These are phyloP conservation scores for Zygosaccharomyces sapae DNA, from an alignment of 1,139 yeast genomes.

Conservation along the genomic window DNA sequence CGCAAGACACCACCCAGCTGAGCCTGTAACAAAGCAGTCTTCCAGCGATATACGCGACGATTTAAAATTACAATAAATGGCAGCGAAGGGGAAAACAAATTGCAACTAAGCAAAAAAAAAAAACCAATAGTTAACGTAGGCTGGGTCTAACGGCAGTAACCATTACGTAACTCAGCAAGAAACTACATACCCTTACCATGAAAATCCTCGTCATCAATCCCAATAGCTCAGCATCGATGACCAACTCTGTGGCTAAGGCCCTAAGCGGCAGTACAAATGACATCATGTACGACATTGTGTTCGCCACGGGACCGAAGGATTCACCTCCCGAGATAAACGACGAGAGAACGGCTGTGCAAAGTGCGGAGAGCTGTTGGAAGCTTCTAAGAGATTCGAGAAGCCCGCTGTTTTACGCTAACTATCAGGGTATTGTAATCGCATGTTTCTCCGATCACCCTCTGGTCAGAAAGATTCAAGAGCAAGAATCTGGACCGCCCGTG, in stretches of 20 bases:
- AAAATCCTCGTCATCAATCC: conserved; percentile 56
- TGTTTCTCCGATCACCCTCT: conserved; percentile 83
- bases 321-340: conserved; percentile 69
- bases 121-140: too few relatives aligned
- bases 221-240: conserved; percentile 62
- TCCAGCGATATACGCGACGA: neutral
- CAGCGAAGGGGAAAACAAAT: neutral
- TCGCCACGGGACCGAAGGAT: conserved; percentile 60
- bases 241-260: conserved; percentile 46
- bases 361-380: conserved; percentile 54
- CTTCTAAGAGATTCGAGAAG: conserved; percentile 42
- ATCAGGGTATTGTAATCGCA: conserved; percentile 64
- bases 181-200: neutral
- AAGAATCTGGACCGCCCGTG: conserved; percentile 43
- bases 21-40: neutral
- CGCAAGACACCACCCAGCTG: neutral
- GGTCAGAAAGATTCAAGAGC: conserved; percentile 47
- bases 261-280: conserved; percentile 31
- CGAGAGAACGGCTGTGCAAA: conserved; percentile 47
- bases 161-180: neutral
- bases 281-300: conserved; percentile 34
- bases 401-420: conserved; percentile 34
- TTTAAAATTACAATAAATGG: neutral
- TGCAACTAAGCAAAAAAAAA: too few relatives aligned
- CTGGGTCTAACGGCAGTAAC: too few relatives aligned